phyloP scores from a whole-genome alignment of 495 filamentous ascomycete genomes.

The Aspergillus avenaceus region DNA sequence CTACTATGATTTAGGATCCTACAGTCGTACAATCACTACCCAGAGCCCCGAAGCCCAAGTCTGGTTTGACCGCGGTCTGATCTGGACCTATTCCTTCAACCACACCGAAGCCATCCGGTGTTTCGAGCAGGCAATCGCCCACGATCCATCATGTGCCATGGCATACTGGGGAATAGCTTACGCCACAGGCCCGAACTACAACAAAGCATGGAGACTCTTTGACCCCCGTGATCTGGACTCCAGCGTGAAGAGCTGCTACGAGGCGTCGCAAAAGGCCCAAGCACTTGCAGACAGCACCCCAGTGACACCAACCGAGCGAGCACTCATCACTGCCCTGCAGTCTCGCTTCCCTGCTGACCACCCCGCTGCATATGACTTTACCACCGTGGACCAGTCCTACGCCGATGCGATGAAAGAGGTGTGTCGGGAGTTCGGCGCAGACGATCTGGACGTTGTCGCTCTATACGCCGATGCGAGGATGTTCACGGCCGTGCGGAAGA shows the following conservation, averaged over 20 bases:
- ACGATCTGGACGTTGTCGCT: slow-evolving; percentile 53
- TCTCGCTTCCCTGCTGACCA: slow-evolving; percentile 43
- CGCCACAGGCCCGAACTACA: slow-evolving; percentile 58
- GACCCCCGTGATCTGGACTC: slow-evolving; percentile 44
- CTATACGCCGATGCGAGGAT: slow-evolving; percentile 61
- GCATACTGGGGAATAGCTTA: slow-evolving; percentile 63
- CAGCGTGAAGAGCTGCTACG: slow-evolving; percentile 34
- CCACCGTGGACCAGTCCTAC: slow-evolving; percentile 47
- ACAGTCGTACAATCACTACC: slow-evolving; percentile 38
- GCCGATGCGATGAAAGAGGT: slow-evolving; percentile 54
- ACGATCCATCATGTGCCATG: slow-evolving; percentile 50
- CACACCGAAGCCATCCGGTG: slow-evolving; percentile 56
- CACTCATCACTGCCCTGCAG: slow-evolving; percentile 50
- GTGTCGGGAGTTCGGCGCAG: slow-evolving; percentile 33
- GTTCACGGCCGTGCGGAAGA: slow-evolving; percentile 58
- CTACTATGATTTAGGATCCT: background rate
- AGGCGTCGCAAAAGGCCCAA: slow-evolving; percentile 34
- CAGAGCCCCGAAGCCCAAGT: slow-evolving; percentile 38
- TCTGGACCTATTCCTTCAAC: slow-evolving; percentile 62
- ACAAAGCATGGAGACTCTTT: slow-evolving; percentile 59
- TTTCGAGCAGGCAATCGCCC: too few species aligned
- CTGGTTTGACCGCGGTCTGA: slow-evolving; percentile 59
- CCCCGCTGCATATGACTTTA: slow-evolving; percentile 24
- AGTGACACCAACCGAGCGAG: slow-evolving; percentile 40
- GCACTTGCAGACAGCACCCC: slow-evolving; percentile 8